phyloP scores from a whole-genome alignment of 129 eudicot species.

The Ambrosia artemisiifolia region DNA sequence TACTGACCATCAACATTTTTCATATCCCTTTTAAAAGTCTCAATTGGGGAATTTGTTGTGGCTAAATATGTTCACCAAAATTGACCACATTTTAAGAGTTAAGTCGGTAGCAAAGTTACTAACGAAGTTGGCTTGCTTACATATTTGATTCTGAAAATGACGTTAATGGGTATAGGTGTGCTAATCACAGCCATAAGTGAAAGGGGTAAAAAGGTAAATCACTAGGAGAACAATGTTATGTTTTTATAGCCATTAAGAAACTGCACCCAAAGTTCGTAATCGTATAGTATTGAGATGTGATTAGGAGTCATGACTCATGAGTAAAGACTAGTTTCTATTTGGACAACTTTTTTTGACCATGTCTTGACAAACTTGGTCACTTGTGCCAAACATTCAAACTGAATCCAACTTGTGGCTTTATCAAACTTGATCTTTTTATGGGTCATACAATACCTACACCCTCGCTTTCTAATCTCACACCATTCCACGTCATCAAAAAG shows the following conservation, averaged over 20 bases:
- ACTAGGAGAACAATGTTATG: background rate
- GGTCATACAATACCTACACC: too few relatives aligned
- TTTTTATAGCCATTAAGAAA: background rate
- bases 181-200: conserved; percentile 7
- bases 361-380: background rate
- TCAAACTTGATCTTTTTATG: background rate
- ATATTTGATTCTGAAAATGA: background rate
- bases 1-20: background rate
- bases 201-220: conserved; percentile 11
- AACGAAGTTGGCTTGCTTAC: background rate
- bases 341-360: background rate
- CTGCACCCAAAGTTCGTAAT: background rate
- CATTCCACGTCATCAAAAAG: too few relatives aligned
- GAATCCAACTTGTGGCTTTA: background rate
- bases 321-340: background rate
- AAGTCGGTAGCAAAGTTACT: background rate
- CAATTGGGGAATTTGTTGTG: background rate
- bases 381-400: background rate
- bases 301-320: background rate
- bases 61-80: background rate
- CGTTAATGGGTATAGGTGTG: background rate
- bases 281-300: background rate
- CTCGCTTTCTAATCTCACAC: too few relatives aligned
- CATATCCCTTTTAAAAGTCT: background rate
- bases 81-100: conserved; percentile 1